Base-by-base conservation (phyloP, 2,329 filamentous ascomycete species). In the Trichoderma sp. region DNA sequence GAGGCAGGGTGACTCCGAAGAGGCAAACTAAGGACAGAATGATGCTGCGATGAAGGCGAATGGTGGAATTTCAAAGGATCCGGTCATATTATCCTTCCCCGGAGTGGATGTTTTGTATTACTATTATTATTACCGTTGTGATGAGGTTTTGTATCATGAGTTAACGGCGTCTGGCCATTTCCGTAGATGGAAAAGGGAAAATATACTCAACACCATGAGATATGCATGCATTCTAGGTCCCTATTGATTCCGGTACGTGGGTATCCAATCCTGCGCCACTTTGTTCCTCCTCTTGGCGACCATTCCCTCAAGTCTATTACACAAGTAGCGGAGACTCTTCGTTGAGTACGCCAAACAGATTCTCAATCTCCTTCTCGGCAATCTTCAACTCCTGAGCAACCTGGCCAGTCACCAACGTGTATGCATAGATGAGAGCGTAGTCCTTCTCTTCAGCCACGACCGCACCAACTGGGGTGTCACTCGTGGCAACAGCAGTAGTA, bases 341-440 rank as follows among this genome's bases (percentile, higher is more conserved):
- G 37, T 67, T 81, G 67, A 89, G 75, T 39, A 86, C 80, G 2
- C 87, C 87, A 78, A 87, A 89, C 27, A 89, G 74, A 1, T 79
- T 80, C 74, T 88, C 86, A 45, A 89, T 81, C 74, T 88, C 86
- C 71, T 79, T 81, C 70, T 86, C 83, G 25, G 87, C 83, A 13
- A 81, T 79, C 73, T 82, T 80, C n/a, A 89, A 79, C 76, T 89
- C 87, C 67, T 87, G 85, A 4, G 85, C 85, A 13, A 89, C 82
- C 75, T 89, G 86, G 35, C 86, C 85, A 1, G 87, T 89, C 50
- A 89, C 85, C 37, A 89, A 79, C 10, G 86, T 90, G 80, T 96
- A 97, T n/a, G 93, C 92, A 79, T 97, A 97, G n/a, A 97, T 80
- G 71, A 97, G 80, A 70, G 93, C 92, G 77, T 93, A 97, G 75